Conservation (phyloP, 257 asterid species). For the Paulownia fortunei region DNA sequence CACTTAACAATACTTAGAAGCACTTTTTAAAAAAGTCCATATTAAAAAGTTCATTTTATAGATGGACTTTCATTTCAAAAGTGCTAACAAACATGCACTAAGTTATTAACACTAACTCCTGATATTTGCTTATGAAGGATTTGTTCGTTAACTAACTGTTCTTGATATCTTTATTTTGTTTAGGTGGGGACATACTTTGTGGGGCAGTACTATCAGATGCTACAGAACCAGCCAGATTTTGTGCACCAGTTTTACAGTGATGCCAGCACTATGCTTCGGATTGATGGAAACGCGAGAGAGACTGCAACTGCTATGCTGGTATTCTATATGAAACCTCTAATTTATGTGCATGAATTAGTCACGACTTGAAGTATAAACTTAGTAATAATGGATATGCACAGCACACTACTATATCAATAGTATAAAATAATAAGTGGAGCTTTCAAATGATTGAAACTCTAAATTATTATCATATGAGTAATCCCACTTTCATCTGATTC, state of each 20-base stretch:
- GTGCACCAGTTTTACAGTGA: constrained; percentile 78
- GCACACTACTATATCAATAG: background rate
- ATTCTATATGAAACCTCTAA: constrained; percentile 11
- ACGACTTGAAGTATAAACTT: background rate
- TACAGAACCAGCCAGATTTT: constrained; percentile 74
- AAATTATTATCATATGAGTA: no score
- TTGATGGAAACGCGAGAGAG: constrained; percentile 72
- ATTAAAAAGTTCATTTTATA: no score
- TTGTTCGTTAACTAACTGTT: background rate
- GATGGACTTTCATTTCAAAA: no score
- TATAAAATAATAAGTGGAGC: background rate
- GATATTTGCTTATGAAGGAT: background rate
- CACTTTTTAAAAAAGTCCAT: no score
- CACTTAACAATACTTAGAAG: no score
- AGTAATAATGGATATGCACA: background rate
- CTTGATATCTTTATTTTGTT: constrained; percentile 21
- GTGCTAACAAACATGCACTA: no score
- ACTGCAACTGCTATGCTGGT: constrained; percentile 83
- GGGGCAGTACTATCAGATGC: constrained; percentile 81
- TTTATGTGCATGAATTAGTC: constrained; percentile 6
- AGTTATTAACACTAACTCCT: no score
- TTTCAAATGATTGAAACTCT: background rate
- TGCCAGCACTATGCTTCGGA: constrained; percentile 82
- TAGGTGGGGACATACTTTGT: constrained; percentile 91
- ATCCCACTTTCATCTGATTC: background rate